Evolutionary conservation across 805 yeast genomes (phyloP).

Genomic region (Zygoascus biomembranicola): DNA sequence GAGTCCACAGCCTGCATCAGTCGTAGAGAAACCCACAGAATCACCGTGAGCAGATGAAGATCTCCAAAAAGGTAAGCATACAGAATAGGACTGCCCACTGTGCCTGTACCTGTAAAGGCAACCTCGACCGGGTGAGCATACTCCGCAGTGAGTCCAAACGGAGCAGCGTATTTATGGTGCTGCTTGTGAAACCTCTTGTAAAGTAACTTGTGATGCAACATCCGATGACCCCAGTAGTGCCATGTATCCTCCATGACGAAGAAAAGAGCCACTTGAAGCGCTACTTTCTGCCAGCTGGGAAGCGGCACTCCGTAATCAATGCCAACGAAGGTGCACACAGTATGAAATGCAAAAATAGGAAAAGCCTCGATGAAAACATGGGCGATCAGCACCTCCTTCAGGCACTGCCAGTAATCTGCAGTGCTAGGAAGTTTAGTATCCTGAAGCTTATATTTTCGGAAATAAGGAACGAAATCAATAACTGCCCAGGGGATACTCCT

Average conservation of each 20-base stretch:
- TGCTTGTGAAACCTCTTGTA: slow-evolving; percentile 93
- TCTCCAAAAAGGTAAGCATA: slow-evolving; percentile 69
- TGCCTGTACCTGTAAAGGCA: slow-evolving; percentile 83
- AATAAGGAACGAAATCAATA: slow-evolving; percentile 77
- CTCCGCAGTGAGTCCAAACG: slow-evolving; percentile 95
- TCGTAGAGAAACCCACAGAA: slow-evolving; percentile 79
- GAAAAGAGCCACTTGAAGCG: slow-evolving; percentile 62
- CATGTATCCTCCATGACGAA: slow-evolving; percentile 87
- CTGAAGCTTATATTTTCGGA: slow-evolving; percentile 83
- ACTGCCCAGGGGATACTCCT: slow-evolving; percentile 90
- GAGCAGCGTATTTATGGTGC: slow-evolving; percentile 97
- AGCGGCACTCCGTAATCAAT: slow-evolving; percentile 77
- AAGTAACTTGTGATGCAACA: slow-evolving; percentile 73
- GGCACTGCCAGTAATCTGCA: slow-evolving; percentile 88
- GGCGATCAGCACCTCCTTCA: slow-evolving; percentile 71
- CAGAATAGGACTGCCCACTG: slow-evolving; percentile 88
- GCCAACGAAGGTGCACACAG: slow-evolving; percentile 75
- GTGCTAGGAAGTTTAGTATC: slow-evolving; percentile 71
- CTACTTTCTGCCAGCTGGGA: slow-evolving; percentile 56
- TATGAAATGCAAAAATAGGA: slow-evolving; percentile 97
- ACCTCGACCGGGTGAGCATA: slow-evolving; percentile 97
- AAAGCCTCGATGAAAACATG: slow-evolving; percentile 91
- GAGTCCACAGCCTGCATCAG: slow-evolving; percentile 95
- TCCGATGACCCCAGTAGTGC: slow-evolving; percentile 95
- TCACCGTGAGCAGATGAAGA: slow-evolving; percentile 83